Percentiles rank a stretch among this genome's conserved stretches.
These are phyloP conservation scores for Zygotorulaspora chibaensis DNA, from an alignment of 805 yeast genomes.

Conservation along the genomic window DNA sequence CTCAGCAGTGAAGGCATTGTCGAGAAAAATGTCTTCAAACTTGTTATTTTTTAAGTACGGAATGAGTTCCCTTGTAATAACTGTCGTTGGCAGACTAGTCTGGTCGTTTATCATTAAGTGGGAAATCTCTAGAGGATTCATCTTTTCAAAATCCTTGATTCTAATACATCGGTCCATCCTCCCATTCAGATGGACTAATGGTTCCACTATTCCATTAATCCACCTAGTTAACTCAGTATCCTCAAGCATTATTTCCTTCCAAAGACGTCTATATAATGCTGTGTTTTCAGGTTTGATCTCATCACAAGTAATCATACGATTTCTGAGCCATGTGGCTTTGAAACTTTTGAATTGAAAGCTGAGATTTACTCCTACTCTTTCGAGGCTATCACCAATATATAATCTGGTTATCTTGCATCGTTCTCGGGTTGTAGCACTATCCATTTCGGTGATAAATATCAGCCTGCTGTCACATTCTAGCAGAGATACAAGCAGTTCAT, in stretches of 20 bases:
- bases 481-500: slow-evolving; percentile 32
- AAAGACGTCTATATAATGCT: slow-evolving; percentile 23
- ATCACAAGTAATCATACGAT: slow-evolving; percentile 26
- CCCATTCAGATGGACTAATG: slow-evolving; percentile 27
- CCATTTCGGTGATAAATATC: slow-evolving; percentile 26
- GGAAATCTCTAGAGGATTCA: slow-evolving; percentile 15
- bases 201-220: slow-evolving; percentile 29
- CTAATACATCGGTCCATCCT: slow-evolving; percentile 11
- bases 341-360: slow-evolving; percentile 1
- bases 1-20: slow-evolving; percentile 12
- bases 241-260: slow-evolving; percentile 14
- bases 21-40: slow-evolving; percentile 15
- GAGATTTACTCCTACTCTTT: slow-evolving; percentile 3
- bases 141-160: slow-evolving; percentile 25
- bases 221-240: slow-evolving; percentile 18
- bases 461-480: slow-evolving; percentile 18
- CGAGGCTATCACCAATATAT: slow-evolving; percentile 16
- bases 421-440: slow-evolving; percentile 11
- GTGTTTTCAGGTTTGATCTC: slow-evolving; percentile 17
- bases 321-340: slow-evolving; percentile 21
- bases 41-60: slow-evolving; percentile 21
- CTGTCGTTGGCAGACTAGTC: slow-evolving; percentile 4
- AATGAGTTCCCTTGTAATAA: slow-evolving; percentile 17
- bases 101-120: slow-evolving; percentile 11
- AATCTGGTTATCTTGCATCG: slow-evolving; percentile 14